phyloP scores from a whole-genome alignment of 164 flowering plant species.

The Piper betle region DNA sequence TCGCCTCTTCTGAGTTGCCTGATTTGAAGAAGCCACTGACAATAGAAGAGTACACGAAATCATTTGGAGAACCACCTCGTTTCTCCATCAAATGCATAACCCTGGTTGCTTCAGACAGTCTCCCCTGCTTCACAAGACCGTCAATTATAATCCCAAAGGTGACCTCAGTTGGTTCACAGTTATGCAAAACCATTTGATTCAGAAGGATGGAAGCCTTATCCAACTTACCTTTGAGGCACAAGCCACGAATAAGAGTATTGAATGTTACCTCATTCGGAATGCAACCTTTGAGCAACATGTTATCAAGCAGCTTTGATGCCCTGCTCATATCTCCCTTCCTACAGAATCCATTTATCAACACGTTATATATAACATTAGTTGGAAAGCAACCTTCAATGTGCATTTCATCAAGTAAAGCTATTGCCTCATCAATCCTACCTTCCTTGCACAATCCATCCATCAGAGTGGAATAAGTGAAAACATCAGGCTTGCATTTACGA shows the following conservation, averaged over 20 bases:
- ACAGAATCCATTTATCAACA: slow-evolving; percentile 67
- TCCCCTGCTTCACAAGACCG: too few relatives aligned
- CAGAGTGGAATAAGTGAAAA: slow-evolving; percentile 62
- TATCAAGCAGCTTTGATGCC: too few relatives aligned
- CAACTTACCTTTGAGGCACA: too few relatives aligned
- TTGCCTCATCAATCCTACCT: slow-evolving; percentile 64
- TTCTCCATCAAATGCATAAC: slow-evolving; percentile 50
- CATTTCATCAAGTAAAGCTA: slow-evolving; percentile 83
- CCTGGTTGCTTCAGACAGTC: slow-evolving; percentile 28
- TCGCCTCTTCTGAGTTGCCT: slow-evolving; percentile 31
- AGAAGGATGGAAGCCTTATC: too few relatives aligned
- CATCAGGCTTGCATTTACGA: slow-evolving; percentile 20
- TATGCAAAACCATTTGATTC: too few relatives aligned
- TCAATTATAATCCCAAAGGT: too few relatives aligned
- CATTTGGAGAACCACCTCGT: slow-evolving; percentile 44
- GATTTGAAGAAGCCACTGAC: slow-evolving; percentile 73
- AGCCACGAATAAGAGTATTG: too few relatives aligned
- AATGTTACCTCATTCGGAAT: too few relatives aligned
- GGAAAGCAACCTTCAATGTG: slow-evolving; percentile 80
- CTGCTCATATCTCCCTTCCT: slow-evolving; percentile 44
- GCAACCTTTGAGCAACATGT: too few relatives aligned
- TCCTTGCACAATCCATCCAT: slow-evolving; percentile 90
- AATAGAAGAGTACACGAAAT: slow-evolving; percentile 55
- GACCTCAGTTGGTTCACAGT: too few relatives aligned
- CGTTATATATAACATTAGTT: slow-evolving; percentile 44